Percentiles rank a stretch among this genome's conserved stretches.
phyloP scores from a whole-genome alignment of 2,329 filamentous ascomycete species.

The Ceratocystis ficicola region DNA sequence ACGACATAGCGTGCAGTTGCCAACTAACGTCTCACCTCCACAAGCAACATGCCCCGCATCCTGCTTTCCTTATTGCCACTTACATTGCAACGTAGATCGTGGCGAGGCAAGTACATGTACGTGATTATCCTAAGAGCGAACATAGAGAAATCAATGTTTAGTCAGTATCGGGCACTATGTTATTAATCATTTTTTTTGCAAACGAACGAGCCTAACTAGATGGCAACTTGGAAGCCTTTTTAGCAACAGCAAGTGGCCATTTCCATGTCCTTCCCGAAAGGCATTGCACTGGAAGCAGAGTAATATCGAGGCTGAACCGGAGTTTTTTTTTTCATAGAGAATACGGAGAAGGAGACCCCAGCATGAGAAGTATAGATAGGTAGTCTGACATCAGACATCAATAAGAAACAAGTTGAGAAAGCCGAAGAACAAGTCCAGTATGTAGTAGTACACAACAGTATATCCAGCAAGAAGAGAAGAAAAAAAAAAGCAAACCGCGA shows the following conservation, averaged over 20 bases:
- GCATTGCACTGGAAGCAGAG: no score
- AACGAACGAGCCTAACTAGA: no score
- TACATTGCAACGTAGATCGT: background rate
- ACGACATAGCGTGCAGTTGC: background rate
- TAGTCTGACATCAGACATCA: background rate
- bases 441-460: constrained; percentile 4
- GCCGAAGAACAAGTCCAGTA: background rate
- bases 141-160: background rate
- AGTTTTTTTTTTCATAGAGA: background rate
- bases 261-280: no score
- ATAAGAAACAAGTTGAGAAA: background rate
- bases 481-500: constrained; percentile 10
- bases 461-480: constrained; percentile 9
- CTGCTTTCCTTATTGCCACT: background rate
- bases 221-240: no score
- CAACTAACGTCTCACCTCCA: background rate
- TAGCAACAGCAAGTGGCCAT: no score
- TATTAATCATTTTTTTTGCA: no score
- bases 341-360: background rate
- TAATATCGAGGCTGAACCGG: background rate
- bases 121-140: no score
- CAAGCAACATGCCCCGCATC: background rate
- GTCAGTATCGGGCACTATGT: background rate
- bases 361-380: background rate
- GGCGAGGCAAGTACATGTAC: background rate